Evolutionary conservation across 345 rosid genomes (phyloP), one percentile per base, ranked within the genome.

Genomic region (Populus davidiana): DNA sequence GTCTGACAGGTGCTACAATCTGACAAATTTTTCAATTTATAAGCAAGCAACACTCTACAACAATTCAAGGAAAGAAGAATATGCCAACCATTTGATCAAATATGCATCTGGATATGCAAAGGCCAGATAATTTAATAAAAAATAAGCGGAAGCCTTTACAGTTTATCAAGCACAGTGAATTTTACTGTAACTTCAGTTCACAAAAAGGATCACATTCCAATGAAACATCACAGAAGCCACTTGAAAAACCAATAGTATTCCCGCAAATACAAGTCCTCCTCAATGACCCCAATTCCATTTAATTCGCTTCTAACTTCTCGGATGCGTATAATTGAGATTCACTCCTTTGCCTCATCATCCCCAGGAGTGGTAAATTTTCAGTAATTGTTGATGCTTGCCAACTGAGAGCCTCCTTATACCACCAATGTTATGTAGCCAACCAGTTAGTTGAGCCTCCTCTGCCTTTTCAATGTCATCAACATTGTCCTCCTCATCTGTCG

Each of bases 401-500:
- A 18, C 59, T 43, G 25, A 21, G n/a, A 27, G 1, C 23, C 70
- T 27, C 38, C n/a, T 29, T 29, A 74, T 29, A 52, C 59, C 21
- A 31, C 65, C 27, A 79, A 72, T 31, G 35, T 25, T 35, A 47
- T 49, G 8, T 14, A 59, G 50, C 79, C 71, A 76, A 75, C 61
- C 20, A 2, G 71, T 76, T 56, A 64, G 73, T 73, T 25, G 64
- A 47, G 75, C 79, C 7, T 81, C 76, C 44, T 80, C 72, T 67
- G 54, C 43, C 75, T 73, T 75, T 25, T 73, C 38, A 29, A 64
- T 76, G 68, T 77, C 79, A 56, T 80, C 81, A 14, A 17, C 74
- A 68, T 64, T 76, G 39, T 74, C 83, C 36, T 67, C 70, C 14
- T 72, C 85, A 62, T 81, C 83, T 3, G 41, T 35, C 75, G 33